These are phyloP conservation scores for Adansonia rubrostipa DNA, from an alignment of 441 rosid species.

Conservation along the genomic window DNA sequence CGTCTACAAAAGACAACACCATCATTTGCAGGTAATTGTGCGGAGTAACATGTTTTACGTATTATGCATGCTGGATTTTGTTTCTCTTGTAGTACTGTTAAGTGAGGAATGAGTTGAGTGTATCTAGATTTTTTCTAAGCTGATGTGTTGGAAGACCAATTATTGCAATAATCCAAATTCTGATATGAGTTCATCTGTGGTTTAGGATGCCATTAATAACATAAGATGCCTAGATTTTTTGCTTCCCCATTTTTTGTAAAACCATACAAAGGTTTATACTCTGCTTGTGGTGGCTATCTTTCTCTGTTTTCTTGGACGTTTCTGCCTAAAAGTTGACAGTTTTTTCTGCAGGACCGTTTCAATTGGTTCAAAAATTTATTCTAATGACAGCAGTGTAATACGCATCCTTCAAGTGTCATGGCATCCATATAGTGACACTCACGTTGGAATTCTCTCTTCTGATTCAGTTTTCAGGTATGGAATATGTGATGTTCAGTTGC, in stretches of 20 bases:
- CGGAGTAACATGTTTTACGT: neutral
- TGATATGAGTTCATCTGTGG: neutral
- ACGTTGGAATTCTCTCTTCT: constrained; percentile 88
- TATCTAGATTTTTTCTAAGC: neutral
- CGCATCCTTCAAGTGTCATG: constrained; percentile 67
- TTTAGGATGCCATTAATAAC: constrained; percentile 2
- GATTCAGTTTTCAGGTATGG: constrained; percentile 92
- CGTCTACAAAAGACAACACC: constrained; percentile 53
- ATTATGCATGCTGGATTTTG: neutral
- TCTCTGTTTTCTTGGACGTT: neutral
- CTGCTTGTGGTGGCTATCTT: constrained; percentile 12
- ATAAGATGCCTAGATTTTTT: neutral
- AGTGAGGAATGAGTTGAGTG: neutral
- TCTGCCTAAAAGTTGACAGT: constrained; percentile 1
- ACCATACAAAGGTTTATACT: neutral
- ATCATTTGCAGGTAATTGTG: constrained; percentile 72
- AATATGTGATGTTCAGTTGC: constrained; percentile 2
- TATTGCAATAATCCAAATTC: neutral
- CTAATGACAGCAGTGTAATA: constrained; percentile 55
- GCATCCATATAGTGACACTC: constrained; percentile 90
- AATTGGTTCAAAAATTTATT: constrained; percentile 71
- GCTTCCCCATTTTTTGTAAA: neutral
- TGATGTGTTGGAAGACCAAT: neutral
- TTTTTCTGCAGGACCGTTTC: constrained; percentile 66
- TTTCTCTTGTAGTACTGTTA: neutral